These are phyloP conservation scores for Fusarium zealandicum DNA, from an alignment of 2,329 filamentous ascomycete species.

Conservation along the genomic window DNA sequence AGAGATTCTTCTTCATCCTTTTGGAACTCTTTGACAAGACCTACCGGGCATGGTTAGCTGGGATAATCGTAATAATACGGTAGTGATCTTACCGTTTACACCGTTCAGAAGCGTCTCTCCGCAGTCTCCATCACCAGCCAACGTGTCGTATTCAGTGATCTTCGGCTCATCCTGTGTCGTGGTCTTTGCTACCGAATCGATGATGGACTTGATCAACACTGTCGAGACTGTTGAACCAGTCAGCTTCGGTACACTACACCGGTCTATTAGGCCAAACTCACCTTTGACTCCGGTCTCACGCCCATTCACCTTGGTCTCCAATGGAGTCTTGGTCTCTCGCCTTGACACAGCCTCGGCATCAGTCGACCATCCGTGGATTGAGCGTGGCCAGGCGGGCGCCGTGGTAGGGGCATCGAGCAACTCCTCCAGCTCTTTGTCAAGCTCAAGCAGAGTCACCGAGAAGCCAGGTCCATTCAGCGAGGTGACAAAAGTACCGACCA, in stretches of 20 bases:
- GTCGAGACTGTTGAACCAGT: constrained; percentile 23
- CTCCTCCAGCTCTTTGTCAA: constrained; percentile 32
- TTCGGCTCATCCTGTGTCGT: constrained; percentile 51
- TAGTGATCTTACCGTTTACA: constrained; percentile 24
- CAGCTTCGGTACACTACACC: background rate
- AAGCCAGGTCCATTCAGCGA: constrained; percentile 38
- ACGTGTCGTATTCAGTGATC: constrained; percentile 43
- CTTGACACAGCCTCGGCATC: constrained; percentile 24
- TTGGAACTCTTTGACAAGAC: constrained; percentile 37
- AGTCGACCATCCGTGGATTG: constrained; percentile 32
- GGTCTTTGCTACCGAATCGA: constrained; percentile 28
- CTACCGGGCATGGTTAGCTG: constrained; percentile 11
- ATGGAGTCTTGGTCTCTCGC: constrained; percentile 10
- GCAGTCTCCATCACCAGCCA: constrained; percentile 48
- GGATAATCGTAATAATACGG: background rate
- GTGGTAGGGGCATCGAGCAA: constrained; percentile 35
- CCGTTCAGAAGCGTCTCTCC: constrained; percentile 44
- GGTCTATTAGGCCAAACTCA: background rate
- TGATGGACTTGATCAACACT: constrained; percentile 26
- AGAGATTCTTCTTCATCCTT: constrained; percentile 19
- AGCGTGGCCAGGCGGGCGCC: constrained; percentile 36
- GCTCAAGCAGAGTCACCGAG: constrained; percentile 31
- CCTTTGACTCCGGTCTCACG: constrained; percentile 33
- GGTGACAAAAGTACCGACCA: constrained; percentile 37
- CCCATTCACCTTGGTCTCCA: constrained; percentile 5